These are phyloP conservation scores for Lobulomyces angularis DNA, from an alignment of 192 early-diverging fungal species.

Conservation along the genomic window DNA sequence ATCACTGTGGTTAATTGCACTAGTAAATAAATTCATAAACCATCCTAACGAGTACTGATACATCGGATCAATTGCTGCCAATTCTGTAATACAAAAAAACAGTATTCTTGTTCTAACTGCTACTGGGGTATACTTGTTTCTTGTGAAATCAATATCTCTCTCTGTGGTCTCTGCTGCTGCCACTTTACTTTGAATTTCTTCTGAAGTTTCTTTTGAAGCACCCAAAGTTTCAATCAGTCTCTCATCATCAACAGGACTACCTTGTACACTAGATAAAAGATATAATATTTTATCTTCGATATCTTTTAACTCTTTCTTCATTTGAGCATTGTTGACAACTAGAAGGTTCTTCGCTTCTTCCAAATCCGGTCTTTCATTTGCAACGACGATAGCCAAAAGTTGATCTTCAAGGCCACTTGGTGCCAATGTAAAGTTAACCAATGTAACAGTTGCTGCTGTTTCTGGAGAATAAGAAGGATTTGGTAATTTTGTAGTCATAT, in stretches of 20 bases:
- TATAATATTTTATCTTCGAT: constrained; percentile 54
- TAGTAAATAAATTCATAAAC: constrained; percentile 52
- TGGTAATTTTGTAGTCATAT: constrained; percentile 49
- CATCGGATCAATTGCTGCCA: constrained; percentile 47
- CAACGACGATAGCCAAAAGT: constrained; percentile 44
- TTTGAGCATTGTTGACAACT: constrained; percentile 45
- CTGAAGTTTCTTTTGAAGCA: constrained; percentile 49
- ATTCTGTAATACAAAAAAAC: constrained; percentile 53
- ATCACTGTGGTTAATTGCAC: constrained; percentile 42
- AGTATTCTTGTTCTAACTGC: constrained; percentile 41
- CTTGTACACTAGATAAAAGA: constrained; percentile 46
- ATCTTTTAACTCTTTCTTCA: constrained; percentile 52
- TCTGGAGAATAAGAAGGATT: constrained; percentile 51
- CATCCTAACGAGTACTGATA: constrained; percentile 48
- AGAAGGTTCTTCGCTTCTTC: constrained; percentile 51
- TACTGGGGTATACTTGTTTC: constrained; percentile 48
- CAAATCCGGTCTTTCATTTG: constrained; percentile 46
- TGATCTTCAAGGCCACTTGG: constrained; percentile 46
- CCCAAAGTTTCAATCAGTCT: constrained; percentile 45
- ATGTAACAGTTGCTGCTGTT: constrained; percentile 41
- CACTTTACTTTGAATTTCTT: constrained; percentile 48
- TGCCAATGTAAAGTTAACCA: constrained; percentile 51
- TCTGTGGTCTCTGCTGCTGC: constrained; percentile 42
- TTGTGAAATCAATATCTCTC: constrained; percentile 47
- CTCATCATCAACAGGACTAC: constrained; percentile 49